These are phyloP conservation scores for Vaccinium darrowii DNA, from an alignment of 148 eudicot genomes.

Conservation along the genomic window DNA sequence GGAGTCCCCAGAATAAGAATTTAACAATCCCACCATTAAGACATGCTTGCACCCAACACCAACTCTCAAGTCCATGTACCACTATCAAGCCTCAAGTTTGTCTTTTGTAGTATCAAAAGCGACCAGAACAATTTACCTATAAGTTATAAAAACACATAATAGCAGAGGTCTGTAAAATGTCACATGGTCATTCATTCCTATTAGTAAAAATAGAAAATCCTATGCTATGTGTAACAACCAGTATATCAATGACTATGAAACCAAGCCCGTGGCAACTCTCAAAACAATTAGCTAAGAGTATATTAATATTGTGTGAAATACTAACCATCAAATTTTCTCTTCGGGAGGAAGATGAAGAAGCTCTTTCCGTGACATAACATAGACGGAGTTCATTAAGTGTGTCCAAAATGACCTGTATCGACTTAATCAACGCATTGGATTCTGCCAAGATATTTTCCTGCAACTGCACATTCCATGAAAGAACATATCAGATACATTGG, in stretches of 20 bases:
- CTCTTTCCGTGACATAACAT: conserved; percentile 66
- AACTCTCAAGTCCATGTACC: neutral
- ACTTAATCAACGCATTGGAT: conserved; percentile 67
- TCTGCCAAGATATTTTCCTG: conserved; percentile 61
- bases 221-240: neutral
- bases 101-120: neutral
- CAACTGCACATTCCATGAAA: conserved; percentile 52
- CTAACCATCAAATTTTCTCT: conserved; percentile 51
- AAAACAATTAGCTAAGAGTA: neutral
- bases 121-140: neutral
- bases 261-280: neutral
- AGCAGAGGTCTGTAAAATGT: neutral
- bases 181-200: neutral
- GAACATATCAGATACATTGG: neutral
- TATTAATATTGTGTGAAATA: neutral
- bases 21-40: neutral
- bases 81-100: neutral
- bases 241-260: conserved; percentile 11
- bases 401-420: conserved; percentile 69
- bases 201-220: neutral
- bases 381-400: conserved; percentile 87
- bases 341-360: conserved; percentile 44
- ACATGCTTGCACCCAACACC: neutral
- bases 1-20: neutral
- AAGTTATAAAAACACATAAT: neutral